Evolutionary conservation across 2,329 filamentous ascomycete genomes (phyloP), one percentile per base, ranked within the genome.

Genomic region (Epichloe glyceriae): DNA sequence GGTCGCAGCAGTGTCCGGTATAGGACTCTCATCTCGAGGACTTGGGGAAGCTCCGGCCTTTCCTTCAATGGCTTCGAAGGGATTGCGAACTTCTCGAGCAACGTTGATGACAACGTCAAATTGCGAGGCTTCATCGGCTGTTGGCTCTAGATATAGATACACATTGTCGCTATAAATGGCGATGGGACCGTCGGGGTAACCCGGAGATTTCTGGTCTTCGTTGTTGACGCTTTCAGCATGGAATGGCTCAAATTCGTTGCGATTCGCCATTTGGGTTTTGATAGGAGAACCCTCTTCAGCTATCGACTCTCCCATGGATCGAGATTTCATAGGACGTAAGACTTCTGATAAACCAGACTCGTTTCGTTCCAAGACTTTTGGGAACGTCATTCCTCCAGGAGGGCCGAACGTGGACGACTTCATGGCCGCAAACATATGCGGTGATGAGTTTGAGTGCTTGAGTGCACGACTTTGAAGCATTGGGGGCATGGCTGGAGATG

Each of bases 71-170:
- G 57, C 63, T 55, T 69, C 68, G 61, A 91, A 88, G 0, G 87
- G 87, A 60, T 93, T 90, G 52, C 75, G 74, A 2, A 93, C 87
- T 66, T 94, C 87, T 52, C 84, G 82, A 1, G 87, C 87, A 6
- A 91, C 87, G 56, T 94, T 94, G 61, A 93, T 82, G 17, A 94
- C 81, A 3, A 91, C 83, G 58, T 93, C 88, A 56, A 90, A 94
- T 35, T 78, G 74, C 11, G 83, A 75, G 2, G 86, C 86, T 62
- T 90, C 85, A 40, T 89, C 83, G 0, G 82, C 82, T 1, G 83
- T 87, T 0, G 87, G 87, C 62, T 94, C 87, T 40, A 87, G 72
- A 60, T 90, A 94, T 0, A 93, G 74, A 61, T 82, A 89, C 7
- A 94, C 81, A 43, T 83, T 79, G 52, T 87, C 83, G 50, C 81